Conservation (phyloP, 192 early-diverging fungal species). For the Podila clonocystis region DNA sequence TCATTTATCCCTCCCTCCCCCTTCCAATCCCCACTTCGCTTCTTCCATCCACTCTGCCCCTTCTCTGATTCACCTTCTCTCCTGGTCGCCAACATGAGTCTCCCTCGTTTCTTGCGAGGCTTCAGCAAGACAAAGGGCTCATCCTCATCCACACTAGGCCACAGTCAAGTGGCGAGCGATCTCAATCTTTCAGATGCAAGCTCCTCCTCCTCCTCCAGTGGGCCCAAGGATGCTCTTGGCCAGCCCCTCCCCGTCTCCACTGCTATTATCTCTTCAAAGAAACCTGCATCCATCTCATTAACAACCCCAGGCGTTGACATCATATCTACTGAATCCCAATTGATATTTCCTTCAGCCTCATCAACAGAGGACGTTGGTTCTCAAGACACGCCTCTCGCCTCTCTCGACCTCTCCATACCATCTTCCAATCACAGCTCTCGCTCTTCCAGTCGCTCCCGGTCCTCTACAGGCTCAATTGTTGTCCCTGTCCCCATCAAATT, state of each 20-base stretch:
- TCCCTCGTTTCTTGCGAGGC: constrained; percentile 35
- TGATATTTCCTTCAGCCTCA: no score
- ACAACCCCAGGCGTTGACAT: neutral
- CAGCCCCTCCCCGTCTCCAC: constrained; percentile 32
- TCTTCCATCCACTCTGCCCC: no score
- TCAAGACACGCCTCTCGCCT: no score
- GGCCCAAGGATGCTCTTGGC: constrained; percentile 32
- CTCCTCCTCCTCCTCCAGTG: constrained; percentile 9
- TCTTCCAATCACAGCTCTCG: no score
- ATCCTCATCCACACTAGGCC: neutral
- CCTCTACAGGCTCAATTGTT: neutral
- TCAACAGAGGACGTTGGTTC: no score
- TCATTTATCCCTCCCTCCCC: no score
- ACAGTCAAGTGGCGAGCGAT: neutral
- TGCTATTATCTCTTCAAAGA: neutral
- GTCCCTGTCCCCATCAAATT: neutral
- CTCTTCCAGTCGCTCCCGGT: no score
- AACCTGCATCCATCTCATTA: neutral
- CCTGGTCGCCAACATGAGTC: constrained; percentile 12
- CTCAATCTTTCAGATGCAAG: constrained; percentile 24
- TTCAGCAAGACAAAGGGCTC: constrained; percentile 20
- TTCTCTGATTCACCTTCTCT: neutral
- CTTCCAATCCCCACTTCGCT: neutral
- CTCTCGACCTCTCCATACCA: no score
- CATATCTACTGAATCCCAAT: neutral